phyloP scores from a whole-genome alignment of 106 monocot genomes.

The Dendrobium huoshanense region DNA sequence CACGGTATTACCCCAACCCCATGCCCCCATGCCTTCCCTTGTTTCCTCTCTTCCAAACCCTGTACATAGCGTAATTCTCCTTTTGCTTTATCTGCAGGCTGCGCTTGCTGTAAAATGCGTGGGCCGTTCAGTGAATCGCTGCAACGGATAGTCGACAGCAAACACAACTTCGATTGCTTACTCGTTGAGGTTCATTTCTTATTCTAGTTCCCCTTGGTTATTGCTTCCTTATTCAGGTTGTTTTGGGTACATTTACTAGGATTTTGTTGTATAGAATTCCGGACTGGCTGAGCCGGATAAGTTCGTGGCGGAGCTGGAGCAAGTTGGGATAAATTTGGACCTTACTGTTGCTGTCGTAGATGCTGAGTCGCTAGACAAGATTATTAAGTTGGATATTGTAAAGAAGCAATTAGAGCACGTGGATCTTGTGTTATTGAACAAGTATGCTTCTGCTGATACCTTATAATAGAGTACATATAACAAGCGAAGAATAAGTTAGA shows the following conservation, averaged over 20 bases:
- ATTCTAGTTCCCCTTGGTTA: not conserved
- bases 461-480: not conserved
- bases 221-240: not conserved
- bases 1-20: conserved; percentile 17
- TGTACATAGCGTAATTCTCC: not conserved
- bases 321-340: conserved; percentile 40
- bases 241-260: not conserved
- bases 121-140: conserved; percentile 33
- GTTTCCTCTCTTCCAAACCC: not conserved
- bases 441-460: conserved; percentile 22
- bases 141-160: conserved; percentile 44
- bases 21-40: not conserved
- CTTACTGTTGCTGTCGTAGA: conserved; percentile 44
- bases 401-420: conserved; percentile 46
- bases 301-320: conserved; percentile 34
- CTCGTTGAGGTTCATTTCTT: conserved; percentile 29
- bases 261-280: conserved; percentile 31
- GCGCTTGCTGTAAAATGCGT: conserved; percentile 32
- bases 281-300: conserved; percentile 42
- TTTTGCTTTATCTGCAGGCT: conserved; percentile 9
- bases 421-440: conserved; percentile 48
- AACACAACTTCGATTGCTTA: conserved; percentile 53
- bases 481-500: not conserved
- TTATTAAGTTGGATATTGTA: conserved; percentile 35
- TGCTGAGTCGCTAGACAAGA: conserved; percentile 43